Evolutionary conservation across 305 asterid genomes (phyloP).

Genomic region (Fraxinus latifolia): DNA sequence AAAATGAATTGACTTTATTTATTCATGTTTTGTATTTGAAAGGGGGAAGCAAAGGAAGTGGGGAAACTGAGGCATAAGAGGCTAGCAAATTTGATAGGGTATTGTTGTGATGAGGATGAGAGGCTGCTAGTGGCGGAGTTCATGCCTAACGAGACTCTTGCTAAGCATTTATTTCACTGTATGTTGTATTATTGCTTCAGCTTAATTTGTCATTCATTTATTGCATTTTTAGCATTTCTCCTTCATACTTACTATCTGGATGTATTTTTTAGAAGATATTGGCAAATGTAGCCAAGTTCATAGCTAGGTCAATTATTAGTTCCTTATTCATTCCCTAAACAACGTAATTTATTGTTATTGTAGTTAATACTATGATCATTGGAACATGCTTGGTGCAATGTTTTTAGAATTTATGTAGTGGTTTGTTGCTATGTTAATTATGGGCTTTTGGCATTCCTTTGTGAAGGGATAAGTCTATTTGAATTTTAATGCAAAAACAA

Average conservation of each 20-base stretch:
- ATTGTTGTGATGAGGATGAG: constrained; percentile 94
- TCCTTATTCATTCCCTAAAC: no score
- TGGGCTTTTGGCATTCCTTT: neutral
- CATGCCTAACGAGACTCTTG: constrained; percentile 96
- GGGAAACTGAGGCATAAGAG: constrained; percentile 90
- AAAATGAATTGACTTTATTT: neutral
- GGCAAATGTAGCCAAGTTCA: no score
- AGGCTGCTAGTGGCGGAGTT: constrained; percentile 94
- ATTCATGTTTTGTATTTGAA: constrained; percentile 16
- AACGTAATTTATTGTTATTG: neutral
- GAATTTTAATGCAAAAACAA: neutral
- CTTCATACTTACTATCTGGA: neutral
- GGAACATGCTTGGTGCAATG: neutral
- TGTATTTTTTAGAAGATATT: neutral
- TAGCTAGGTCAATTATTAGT: no score
- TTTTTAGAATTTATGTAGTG: neutral
- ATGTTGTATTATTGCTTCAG: constrained; percentile 23
- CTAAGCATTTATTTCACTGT: constrained; percentile 97
- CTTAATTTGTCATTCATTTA: constrained; percentile 7
- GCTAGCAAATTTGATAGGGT: constrained; percentile 91
- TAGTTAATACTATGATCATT: neutral
- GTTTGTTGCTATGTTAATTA: neutral
- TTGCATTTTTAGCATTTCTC: constrained; percentile 13
- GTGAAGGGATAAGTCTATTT: neutral
- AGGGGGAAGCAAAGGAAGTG: constrained; percentile 93